Conservation (phyloP, 2,329 filamentous ascomycete species). For the Monilinia fructigena region DNA sequence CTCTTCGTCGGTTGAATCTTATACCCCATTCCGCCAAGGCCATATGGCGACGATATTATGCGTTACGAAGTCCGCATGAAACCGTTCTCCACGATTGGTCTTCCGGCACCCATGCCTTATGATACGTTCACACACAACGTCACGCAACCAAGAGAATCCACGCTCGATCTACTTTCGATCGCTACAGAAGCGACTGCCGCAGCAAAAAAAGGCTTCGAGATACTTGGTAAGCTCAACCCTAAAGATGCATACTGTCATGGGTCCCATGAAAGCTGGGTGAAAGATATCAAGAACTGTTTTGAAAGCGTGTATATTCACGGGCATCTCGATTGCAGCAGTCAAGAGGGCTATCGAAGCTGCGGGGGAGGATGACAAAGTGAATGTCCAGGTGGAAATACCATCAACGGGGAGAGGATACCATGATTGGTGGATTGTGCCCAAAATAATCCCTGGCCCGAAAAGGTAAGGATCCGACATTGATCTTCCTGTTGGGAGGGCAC, state of each 20-base stretch:
- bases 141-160: slow-evolving; percentile 44
- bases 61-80: slow-evolving; percentile 71
- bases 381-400: slow-evolving; percentile 53
- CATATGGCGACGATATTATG: slow-evolving; percentile 56
- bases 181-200: slow-evolving; percentile 40
- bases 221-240: slow-evolving; percentile 51
- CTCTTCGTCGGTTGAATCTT: slow-evolving; percentile 44
- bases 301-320: slow-evolving; percentile 69
- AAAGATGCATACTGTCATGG: slow-evolving; percentile 55
- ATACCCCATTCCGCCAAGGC: slow-evolving; percentile 44
- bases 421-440: slow-evolving; percentile 64
- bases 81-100: slow-evolving; percentile 59
- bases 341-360: slow-evolving; percentile 53
- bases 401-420: slow-evolving; percentile 56
- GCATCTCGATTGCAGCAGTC: slow-evolving; percentile 60
- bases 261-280: slow-evolving; percentile 61
- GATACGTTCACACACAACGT: slow-evolving; percentile 50
- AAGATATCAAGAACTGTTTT: slow-evolving; percentile 58
- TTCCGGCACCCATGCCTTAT: slow-evolving; percentile 57
- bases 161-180: slow-evolving; percentile 39
- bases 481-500: slow-evolving; percentile 5
- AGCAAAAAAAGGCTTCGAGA: slow-evolving; percentile 56
- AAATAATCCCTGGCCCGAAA: slow-evolving; percentile 29
- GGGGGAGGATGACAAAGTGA: slow-evolving; percentile 32
- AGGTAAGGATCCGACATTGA: not conserved